Evolutionary conservation across 495 filamentous ascomycete species (phyloP).

Genomic region (Friedmanniomyces simplex): DNA sequence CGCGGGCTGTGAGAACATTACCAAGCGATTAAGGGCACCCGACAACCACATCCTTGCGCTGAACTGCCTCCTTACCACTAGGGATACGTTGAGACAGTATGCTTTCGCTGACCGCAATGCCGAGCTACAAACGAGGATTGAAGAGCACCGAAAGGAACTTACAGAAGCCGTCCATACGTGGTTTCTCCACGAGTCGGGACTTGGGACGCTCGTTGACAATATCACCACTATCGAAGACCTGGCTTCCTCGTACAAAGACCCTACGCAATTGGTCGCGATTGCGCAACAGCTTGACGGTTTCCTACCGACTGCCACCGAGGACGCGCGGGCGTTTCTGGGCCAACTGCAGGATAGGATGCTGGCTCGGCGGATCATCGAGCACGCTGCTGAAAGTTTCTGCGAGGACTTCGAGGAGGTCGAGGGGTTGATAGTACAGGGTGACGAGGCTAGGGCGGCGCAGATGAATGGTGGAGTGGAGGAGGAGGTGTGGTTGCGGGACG

Average conservation of each 20-base stretch:
- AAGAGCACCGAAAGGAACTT: constrained; percentile 35
- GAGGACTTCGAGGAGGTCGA: constrained; percentile 87
- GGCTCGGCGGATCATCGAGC: constrained; percentile 64
- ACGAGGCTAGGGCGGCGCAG: constrained; percentile 35
- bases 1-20: constrained; percentile 57
- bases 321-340: constrained; percentile 72
- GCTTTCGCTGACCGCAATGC: constrained; percentile 43
- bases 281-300: constrained; percentile 82
- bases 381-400: constrained; percentile 78
- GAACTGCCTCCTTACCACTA: constrained; percentile 63
- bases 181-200: constrained; percentile 63
- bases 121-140: constrained; percentile 39
- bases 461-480: constrained; percentile 32
- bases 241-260: constrained; percentile 40
- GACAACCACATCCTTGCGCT: constrained; percentile 63
- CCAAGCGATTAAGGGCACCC: constrained; percentile 47
- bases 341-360: constrained; percentile 57
- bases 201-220: constrained; percentile 57
- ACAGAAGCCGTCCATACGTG: constrained; percentile 52
- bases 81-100: constrained; percentile 41
- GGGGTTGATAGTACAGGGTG: constrained; percentile 49
- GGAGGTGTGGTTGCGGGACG: constrained; percentile 42
- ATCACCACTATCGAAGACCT: constrained; percentile 42
- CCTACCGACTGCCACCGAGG: constrained; percentile 83
- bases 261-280: constrained; percentile 55